Evolutionary conservation across 306 rosid genomes (phyloP), one percentile per base, ranked within the genome.

Genomic region (Rubus parviflorus): DNA sequence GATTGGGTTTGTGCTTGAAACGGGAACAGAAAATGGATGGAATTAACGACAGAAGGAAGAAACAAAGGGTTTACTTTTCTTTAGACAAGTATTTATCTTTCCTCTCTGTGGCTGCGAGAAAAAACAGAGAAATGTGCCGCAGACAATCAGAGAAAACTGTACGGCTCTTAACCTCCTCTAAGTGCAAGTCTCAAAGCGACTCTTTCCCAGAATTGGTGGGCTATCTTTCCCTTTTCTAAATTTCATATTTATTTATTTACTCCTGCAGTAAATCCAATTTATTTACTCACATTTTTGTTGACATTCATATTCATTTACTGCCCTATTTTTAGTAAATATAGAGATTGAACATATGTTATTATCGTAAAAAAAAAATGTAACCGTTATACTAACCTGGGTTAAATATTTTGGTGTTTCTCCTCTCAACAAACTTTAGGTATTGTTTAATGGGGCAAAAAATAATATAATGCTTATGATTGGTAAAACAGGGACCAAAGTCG

Each of bases 1-100:
- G 17, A 58, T 74, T 74, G n/a, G 47, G 47, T 25, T 74, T 74
- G 78, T 74, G 78, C 37, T 45, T 74, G 70, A 60, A 74, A 74
- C 78, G 35, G 49, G 46, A 43, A 74, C 46, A 60, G 43, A 64
- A 15, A 64, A 64, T 64, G 11, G 47, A 64, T 8, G 48, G 66
- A 40, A 41, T 40, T 3, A 46, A 22, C 53, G 41, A 41, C n/a
- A 61, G 6, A 45, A 8, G 3, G 60, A 25, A 61, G 54, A 61
- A 74, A 12, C 47, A 10, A 46, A 46, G 47, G 8, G 22, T 10
- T 25, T 45, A 46, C 8, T 2, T 19, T 23, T 64, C 14, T 38
- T 46, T 1, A 13, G 15, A 6, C 2, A 45, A 74, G 78, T 61
- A 46, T 46, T 74, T 74, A 74, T 61, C 35, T 46, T 46, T 5